Conservation (phyloP, 1,139 yeast genomes). For the Zygoascus meyerae region DNA sequence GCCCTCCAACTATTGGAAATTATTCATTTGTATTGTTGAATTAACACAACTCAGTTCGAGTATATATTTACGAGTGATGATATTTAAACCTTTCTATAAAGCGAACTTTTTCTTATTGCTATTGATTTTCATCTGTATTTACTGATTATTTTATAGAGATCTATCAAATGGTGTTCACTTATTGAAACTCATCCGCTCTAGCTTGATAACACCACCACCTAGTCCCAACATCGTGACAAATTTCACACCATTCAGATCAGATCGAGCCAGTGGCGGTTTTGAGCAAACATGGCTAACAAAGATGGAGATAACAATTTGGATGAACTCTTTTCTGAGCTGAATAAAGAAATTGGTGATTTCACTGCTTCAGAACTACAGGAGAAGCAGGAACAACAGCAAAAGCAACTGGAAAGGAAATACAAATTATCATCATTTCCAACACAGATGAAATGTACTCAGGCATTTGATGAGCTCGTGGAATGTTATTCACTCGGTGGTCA, state of each 20-base stretch:
- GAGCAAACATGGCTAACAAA: not conserved
- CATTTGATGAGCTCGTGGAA: constrained; percentile 76
- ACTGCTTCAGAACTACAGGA: not conserved
- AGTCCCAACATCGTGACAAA: not conserved
- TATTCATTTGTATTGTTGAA: too few species aligned
- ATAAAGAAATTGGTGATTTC: constrained; percentile 8
- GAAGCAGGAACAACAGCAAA: not conserved
- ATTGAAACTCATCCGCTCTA: too few species aligned
- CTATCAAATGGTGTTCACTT: too few species aligned
- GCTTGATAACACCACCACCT: not conserved
- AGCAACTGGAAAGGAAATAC: not conserved
- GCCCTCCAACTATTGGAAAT: too few species aligned
- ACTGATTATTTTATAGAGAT: too few species aligned
- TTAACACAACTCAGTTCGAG: too few species aligned
- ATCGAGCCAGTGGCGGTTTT: too few species aligned
- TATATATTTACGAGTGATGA: too few species aligned
- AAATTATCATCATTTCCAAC: constrained; percentile 28
- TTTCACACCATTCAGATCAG: not conserved
- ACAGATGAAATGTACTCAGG: constrained; percentile 64
- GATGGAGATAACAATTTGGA: constrained; percentile 10
- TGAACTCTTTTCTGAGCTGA: constrained; percentile 10
- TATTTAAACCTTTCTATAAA: too few species aligned
- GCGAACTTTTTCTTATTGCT: too few species aligned
- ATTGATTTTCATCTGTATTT: too few species aligned
- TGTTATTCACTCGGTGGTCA: constrained; percentile 93